Percentiles rank a stretch among this genome's conserved stretches.
Evolutionary conservation across 345 rosid genomes (phyloP).

Genomic region (Orychophragmus violaceus): DNA sequence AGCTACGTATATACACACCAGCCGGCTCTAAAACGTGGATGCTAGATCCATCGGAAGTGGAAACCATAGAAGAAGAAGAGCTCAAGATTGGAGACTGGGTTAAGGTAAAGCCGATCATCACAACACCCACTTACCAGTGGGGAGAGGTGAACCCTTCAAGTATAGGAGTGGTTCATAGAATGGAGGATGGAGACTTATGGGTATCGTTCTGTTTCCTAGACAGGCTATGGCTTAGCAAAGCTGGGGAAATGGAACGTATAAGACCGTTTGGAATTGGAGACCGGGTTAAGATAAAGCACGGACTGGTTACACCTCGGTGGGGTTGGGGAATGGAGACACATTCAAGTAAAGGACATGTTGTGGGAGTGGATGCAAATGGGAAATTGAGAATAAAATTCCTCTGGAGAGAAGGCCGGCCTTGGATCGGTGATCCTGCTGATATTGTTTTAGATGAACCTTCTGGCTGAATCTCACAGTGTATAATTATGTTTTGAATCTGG

Average conservation of each 20-base stretch:
- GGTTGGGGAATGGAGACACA: constrained; percentile 99
- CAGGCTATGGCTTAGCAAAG: constrained; percentile 91
- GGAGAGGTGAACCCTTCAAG: constrained; percentile 92
- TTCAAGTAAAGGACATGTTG: constrained; percentile 80
- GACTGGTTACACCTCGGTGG: constrained; percentile 81
- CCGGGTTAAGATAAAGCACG: constrained; percentile 67
- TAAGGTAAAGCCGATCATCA: constrained; percentile 52
- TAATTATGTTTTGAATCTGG: constrained; percentile 21
- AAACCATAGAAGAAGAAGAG: constrained; percentile 74
- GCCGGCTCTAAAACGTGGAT: constrained; percentile 91
- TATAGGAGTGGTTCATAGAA: constrained; percentile 82
- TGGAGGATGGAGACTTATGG: constrained; percentile 75
- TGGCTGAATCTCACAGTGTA: constrained; percentile 19
- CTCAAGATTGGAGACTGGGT: constrained; percentile 89
- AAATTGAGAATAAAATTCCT: constrained; percentile 81
- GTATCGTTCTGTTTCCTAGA: constrained; percentile 86
- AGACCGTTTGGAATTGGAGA: constrained; percentile 72
- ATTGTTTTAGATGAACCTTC: constrained; percentile 55
- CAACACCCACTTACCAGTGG: constrained; percentile 85
- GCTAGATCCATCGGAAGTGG: constrained; percentile 94
- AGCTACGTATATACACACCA: constrained; percentile 86
- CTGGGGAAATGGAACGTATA: constrained; percentile 70
- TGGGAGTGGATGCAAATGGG: constrained; percentile 95
- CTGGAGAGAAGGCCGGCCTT: constrained; percentile 96
- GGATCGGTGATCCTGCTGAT: constrained; percentile 99